Evolutionary conservation across 1,284 basidiomycete genomes (phyloP), one percentile per base, ranked within the genome.

Genomic region (Crucibulum parvulum): DNA sequence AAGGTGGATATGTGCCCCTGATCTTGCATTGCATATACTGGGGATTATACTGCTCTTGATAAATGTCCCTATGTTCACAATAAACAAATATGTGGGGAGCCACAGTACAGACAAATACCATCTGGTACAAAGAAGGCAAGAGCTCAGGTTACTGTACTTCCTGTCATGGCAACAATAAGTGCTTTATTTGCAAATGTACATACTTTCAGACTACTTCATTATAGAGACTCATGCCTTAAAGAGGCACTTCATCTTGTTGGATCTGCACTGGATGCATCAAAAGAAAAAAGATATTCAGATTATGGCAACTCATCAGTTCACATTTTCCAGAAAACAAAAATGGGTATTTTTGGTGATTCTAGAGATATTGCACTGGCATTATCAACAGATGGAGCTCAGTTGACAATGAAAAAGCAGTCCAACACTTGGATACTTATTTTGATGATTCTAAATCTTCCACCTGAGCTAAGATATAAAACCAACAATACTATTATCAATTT

Each of bases 351-450:
- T 51, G 31, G 68, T 54, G 65, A 69, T 38, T 4, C 43, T 3
- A 56, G 69, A 11, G 71, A 75, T 57, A 57, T 71, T 52, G 71
- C 67, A 10, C 61, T 73, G 55, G 71, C 69, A 34, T 56, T 75
- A 8, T 74, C 72, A n/a, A 71, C 66, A 6, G 73, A 75, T 65
- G 72, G 73, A 41, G 71, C 72, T 13, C 71, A 74, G 54, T 57
- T 75, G 10, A 74, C 72, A 51, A 62, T 72, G 61, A 75, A 75
- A 51, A 75, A 75, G 58, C 69, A 70, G 31, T 75, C 72, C 15
- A 72, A 72, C 55, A 72, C 68, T 4, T 75, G 69, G 70, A 36
- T 75, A 11, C 16, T 69, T 1, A 66, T 70, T 16, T 36, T 75
- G 2, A 65, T 72, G 34, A 41, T 75, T 6, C 57, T 73, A 7